Percentiles rank a stretch among this genome's conserved stretches.
Evolutionary conservation across 2,329 filamentous ascomycete genomes (phyloP).

Genomic region (Chaetomiaceae sp.): DNA sequence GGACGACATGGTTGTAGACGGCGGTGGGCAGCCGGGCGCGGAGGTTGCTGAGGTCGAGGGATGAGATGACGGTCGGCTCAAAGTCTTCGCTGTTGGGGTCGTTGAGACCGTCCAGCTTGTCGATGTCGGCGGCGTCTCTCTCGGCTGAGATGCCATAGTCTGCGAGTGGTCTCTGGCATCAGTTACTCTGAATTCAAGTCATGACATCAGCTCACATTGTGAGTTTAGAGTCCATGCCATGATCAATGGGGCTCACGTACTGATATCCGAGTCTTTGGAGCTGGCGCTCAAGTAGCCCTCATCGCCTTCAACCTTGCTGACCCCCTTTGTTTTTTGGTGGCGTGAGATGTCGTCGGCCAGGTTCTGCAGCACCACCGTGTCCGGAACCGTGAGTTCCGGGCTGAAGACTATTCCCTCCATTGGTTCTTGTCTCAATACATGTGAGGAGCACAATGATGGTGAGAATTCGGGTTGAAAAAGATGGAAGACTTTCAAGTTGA

Average conservation of each 20-base stretch:
- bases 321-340: neutral
- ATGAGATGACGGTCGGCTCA: conserved; percentile 3
- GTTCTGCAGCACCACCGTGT: neutral
- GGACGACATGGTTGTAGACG: neutral
- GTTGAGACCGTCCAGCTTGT: neutral
- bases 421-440: neutral
- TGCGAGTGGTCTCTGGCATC: neutral
- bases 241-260: neutral
- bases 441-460: neutral
- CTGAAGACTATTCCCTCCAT: conserved; percentile 1
- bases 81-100: conserved; percentile 2
- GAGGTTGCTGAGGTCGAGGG: neutral
- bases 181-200: neutral
- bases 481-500: no score
- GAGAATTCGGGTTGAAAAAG: neutral
- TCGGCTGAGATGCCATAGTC: conserved; percentile 5
- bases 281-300: neutral
- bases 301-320: neutral
- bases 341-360: conserved; percentile 7
- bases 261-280: neutral
- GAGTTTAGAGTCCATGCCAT: neutral
- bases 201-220: no score
- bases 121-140: conserved; percentile 1
- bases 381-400: conserved; percentile 1
- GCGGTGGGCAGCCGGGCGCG: neutral